Base-by-base conservation (phyloP, 352 stramenopile genomes). In the Pseudoperonospora humuli region DNA sequence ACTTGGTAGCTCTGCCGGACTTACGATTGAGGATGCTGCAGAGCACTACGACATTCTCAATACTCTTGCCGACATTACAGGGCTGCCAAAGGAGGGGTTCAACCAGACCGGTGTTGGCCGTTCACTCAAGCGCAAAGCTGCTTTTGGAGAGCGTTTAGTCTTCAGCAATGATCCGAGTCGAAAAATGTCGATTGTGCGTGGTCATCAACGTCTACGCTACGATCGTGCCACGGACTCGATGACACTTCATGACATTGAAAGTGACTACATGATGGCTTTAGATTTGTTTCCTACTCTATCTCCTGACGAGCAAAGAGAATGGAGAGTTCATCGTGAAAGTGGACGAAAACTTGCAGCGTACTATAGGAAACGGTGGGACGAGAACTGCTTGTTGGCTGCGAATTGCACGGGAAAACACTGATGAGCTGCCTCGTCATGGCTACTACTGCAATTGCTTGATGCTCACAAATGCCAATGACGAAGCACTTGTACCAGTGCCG, bases 21-120 rank as follows among this genome's bases (percentile, higher is more conserved):
- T 60, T 1, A 35, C 77, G 17, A 57, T 81, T 5, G 59, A 77
- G 9, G 64, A 77, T 23, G 53, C 48, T 0, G 59, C 59, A 2
- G 65, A 65, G 8, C 70, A 85, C 10, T 78, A 80, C 21, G 73
- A 85, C 28, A 52, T 69, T 18, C 63, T 85, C 38, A 83, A 83
- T 29, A 85, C 73, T 2, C 36, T 85, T 7, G 68, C 70, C 1
- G 73, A 85, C 25, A 77, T 85, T 26, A 64, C 75, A 1, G 73
- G 73, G 2, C 50, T 83, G 0, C 72, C 72, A 7, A 20, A 64
- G 14, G 57, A 62, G 7, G 73, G 70, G 0, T 83, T 85, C 19
- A 40, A 74, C 5, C 70, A 85, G 25, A 67, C 57, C 5, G 68
- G 70, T 11, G 41, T 81, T 19, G 70, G 73, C 0, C 70, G 70